Conservation (phyloP, 2,329 filamentous ascomycete species). For the Botrytis pseudocinerea region DNA sequence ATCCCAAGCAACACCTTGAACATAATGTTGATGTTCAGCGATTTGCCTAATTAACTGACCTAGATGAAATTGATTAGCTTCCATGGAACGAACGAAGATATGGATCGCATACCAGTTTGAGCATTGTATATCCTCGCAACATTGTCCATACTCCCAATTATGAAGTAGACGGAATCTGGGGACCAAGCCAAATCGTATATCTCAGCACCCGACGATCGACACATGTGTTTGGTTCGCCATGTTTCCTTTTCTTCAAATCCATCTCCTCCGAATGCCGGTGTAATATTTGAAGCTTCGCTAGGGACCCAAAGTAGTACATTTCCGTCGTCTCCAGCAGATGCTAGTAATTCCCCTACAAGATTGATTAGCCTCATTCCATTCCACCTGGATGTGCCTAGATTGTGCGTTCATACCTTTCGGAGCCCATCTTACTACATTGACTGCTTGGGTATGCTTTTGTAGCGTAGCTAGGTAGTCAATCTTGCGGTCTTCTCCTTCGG, state of each 20-base stretch:
- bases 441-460: conserved; percentile 90
- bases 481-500: conserved; percentile 79
- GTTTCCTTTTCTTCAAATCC: conserved; percentile 90
- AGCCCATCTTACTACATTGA: conserved; percentile 96
- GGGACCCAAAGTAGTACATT: conserved; percentile 97
- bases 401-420: conserved; percentile 69
- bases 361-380: conserved; percentile 18
- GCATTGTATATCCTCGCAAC: conserved; percentile 96
- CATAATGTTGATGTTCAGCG: conserved; percentile 96
- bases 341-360: conserved; percentile 77
- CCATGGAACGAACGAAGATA: not conserved
- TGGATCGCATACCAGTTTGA: conserved; percentile 66
- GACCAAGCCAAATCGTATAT: conserved; percentile 99
- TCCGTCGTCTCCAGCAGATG: conserved; percentile 94
- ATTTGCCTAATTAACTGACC: conserved; percentile 80
- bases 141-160: conserved; percentile 99
- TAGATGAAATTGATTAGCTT: conserved; percentile 35
- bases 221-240: conserved; percentile 98
- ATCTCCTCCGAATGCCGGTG: conserved; percentile 76
- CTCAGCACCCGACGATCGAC: conserved; percentile 87
- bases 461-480: conserved; percentile 91
- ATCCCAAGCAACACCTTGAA: conserved; percentile 98
- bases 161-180: conserved; percentile 93
- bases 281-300: conserved; percentile 65
- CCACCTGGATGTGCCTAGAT: not conserved